phyloP scores from a whole-genome alignment of 371 early-diverging fungal species.

The Mucor indicus region DNA sequence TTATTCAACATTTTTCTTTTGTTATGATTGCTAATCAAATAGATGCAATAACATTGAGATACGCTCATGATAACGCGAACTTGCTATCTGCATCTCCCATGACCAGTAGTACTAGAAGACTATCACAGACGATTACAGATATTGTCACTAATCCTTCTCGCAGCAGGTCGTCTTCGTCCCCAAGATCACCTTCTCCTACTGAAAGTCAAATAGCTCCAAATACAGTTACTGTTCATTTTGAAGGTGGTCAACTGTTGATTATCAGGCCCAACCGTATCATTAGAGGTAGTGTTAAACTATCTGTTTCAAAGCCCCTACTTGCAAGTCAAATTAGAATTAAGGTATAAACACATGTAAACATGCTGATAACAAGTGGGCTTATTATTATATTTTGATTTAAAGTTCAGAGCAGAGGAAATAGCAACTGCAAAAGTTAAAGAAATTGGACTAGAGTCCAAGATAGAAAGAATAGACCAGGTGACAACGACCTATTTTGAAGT shows the following conservation, averaged over 20 bases:
- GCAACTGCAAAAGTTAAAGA: slow-evolving; percentile 32
- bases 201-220: background rate
- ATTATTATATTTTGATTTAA: background rate
- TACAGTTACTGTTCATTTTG: slow-evolving; percentile 22
- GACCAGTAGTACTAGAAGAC: slow-evolving; percentile 1
- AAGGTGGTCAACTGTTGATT: slow-evolving; percentile 26
- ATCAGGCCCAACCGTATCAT: slow-evolving; percentile 33
- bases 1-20: too few species aligned
- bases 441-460: slow-evolving; percentile 18
- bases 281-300: slow-evolving; percentile 29
- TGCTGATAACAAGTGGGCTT: background rate
- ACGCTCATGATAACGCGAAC: too few species aligned
- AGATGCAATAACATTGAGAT: too few species aligned
- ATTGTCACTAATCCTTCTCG: slow-evolving; percentile 11
- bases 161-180: slow-evolving; percentile 7
- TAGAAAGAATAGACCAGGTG: slow-evolving; percentile 31
- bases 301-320: slow-evolving; percentile 15
- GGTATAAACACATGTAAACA: slow-evolving; percentile 8
- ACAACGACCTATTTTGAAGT: slow-evolving; percentile 33
- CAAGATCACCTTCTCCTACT: slow-evolving; percentile 3
- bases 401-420: slow-evolving; percentile 37
- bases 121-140: slow-evolving; percentile 17
- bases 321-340: slow-evolving; percentile 30
- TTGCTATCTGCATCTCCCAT: slow-evolving; percentile 1
- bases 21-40: too few species aligned